These are phyloP conservation scores for Amanita jacksonii DNA, from an alignment of 768 basidiomycete species.

Conservation along the genomic window DNA sequence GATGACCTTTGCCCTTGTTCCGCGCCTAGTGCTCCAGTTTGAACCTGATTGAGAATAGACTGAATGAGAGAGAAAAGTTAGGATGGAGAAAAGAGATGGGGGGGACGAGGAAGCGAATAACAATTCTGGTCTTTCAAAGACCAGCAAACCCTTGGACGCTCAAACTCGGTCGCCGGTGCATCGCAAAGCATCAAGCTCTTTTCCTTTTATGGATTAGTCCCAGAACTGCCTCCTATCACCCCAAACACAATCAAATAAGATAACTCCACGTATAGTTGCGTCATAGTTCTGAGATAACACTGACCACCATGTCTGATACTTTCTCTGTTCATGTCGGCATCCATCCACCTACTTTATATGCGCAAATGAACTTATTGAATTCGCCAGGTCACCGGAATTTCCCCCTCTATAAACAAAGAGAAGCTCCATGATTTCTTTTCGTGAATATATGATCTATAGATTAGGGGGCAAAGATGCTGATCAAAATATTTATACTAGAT, in stretches of 20 bases:
- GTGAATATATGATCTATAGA: conserved; percentile 41
- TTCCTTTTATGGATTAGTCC: not conserved
- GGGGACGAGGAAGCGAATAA: not conserved
- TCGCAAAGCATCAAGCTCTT: not conserved
- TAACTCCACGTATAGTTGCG: not conserved
- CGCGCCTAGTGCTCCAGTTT: no score
- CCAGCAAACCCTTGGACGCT: not conserved
- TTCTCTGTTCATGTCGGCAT: conserved; percentile 31
- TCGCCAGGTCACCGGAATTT: conserved; percentile 62
- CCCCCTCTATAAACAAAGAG: conserved; percentile 51
- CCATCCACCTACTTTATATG: not conserved
- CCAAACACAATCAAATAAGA: not conserved
- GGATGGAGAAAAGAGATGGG: not conserved
- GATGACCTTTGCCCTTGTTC: no score
- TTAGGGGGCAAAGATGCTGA: no score
- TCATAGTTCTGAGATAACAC: not conserved
- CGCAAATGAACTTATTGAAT: not conserved
- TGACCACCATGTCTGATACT: conserved; percentile 1
- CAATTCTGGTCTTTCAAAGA: conserved; percentile 7
- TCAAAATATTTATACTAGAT: conserved; percentile 31
- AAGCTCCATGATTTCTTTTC: conserved; percentile 77
- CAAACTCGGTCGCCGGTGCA: no score
- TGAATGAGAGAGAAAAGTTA: not conserved
- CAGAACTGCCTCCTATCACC: not conserved
- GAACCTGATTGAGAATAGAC: no score